Evolutionary conservation across 345 rosid species (phyloP).

Genomic region (Garcia nutans): DNA sequence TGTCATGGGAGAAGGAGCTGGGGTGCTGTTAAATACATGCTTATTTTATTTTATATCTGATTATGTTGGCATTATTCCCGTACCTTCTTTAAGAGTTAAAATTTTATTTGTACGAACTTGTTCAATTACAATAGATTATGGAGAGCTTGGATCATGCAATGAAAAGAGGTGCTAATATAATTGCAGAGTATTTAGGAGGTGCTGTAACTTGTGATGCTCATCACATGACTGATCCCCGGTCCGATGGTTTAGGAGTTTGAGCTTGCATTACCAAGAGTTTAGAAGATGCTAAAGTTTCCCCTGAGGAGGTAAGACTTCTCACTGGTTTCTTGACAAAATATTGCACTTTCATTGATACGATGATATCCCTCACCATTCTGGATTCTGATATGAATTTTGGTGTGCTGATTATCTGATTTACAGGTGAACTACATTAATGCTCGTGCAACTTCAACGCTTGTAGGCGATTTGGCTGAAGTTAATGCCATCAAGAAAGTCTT

Average conservation of each 20-base stretch:
- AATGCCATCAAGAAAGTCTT: conserved; percentile 63
- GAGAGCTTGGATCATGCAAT: conserved; percentile 72
- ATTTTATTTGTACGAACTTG: background rate
- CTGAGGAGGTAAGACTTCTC: conserved; percentile 53
- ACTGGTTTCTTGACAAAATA: background rate
- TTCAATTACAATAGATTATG: conserved; percentile 38
- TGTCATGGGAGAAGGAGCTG: conserved; percentile 72
- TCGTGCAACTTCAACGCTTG: conserved; percentile 69
- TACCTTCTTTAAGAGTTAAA: background rate
- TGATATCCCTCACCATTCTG: background rate
- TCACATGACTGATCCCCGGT: conserved; percentile 65
- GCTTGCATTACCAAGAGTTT: conserved; percentile 58
- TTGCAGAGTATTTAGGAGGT: conserved; percentile 68
- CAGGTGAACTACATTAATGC: conserved; percentile 72
- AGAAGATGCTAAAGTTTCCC: conserved; percentile 65
- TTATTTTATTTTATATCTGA: background rate
- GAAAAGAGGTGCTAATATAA: conserved; percentile 67
- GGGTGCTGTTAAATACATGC: conserved; percentile 43
- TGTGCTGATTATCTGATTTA: background rate
- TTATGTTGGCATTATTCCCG: background rate
- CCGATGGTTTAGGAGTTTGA: conserved; percentile 64
- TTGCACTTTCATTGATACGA: background rate
- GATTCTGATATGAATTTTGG: conserved; percentile 5
- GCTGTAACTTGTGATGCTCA: conserved; percentile 66
- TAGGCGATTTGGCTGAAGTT: conserved; percentile 72